Base-by-base conservation (phyloP, 768 basidiomycete genomes). In the Boletus edulis region DNA sequence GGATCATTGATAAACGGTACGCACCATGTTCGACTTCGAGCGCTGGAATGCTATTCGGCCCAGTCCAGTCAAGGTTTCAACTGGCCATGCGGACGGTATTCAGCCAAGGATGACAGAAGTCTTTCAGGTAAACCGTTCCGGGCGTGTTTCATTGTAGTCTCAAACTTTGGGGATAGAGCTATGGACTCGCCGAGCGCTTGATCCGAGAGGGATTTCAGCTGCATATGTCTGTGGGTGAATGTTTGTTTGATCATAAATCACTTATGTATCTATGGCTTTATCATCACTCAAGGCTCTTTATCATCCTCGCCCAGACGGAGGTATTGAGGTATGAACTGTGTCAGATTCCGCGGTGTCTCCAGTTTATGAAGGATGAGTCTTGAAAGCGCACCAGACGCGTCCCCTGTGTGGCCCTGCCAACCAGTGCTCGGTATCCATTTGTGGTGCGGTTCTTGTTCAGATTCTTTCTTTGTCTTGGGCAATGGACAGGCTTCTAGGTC, bases 31-130 rank as follows among this genome's bases (percentile, higher is more conserved):
- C 38, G 35, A 37, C 13, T 9, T 29, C 9, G 27, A 29, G 8
- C 9, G 27, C 9, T 42, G 8, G 13, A n/a, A 32, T n/a, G 12
- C 32, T 55, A 32, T 50, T 31, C 11, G 18, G 0, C n/a, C 22
- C 49, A 80, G 78, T 32, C 75, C 81, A 9, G 20, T 22, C 9
- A 74, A 67, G 50, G 70, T 80, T n/a, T 54, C 69, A 6, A 73
- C 76, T 6, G 81, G 81, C 35, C 81, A 80, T 55, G 81, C 81
- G 5, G 81, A 82, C 54, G 81, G 81, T 81, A 8, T 58, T 17
- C 12, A 11, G n/a, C 2, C 14, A 8, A 39, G 38, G 14, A 39
- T 8, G n/a, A 15, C 14, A 8, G 38, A 39, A 39, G 38, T 39
- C 12, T 39, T 39, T 11, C 38, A 39, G 38, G 38, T 39, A 39